Evolutionary conservation across 2,329 filamentous ascomycete genomes (phyloP), one percentile per base, ranked within the genome.

Genomic region (Neophaeococcomyces aloes): DNA sequence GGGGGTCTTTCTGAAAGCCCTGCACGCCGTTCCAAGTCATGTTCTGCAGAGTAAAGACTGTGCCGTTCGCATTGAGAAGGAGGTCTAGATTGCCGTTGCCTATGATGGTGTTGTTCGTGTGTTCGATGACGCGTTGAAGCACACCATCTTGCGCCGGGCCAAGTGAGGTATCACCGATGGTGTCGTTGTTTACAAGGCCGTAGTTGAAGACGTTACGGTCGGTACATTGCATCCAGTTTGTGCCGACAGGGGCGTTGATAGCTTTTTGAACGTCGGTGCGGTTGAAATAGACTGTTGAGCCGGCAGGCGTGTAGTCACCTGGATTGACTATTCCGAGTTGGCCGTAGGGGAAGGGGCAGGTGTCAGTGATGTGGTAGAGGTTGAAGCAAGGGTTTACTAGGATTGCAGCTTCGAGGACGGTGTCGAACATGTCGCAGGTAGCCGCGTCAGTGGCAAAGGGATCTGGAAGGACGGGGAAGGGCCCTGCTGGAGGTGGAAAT

Each of bases 401-500:
- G 4, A 45, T 27, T 3, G 41, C 48, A 14, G 45, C 48, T 15
- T 36, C 40, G 13, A 45, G 43, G 15, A 48, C 42, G 7, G 23
- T 31, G 30, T 48, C 48, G 29, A 48, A 48, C 14, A 44, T 35
- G 17, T 48, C 45, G 38, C 48, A 50, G 4, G 32, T 36, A 32
- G 42, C 50, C 23, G 52, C 52, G 41, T 48, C 44, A 19, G 23
- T 30, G 4, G 14, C 18, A 21, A 34, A 46, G 7, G 47, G 47
- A 19, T 49, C 47, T 29, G 47, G 47, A 4, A 47, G 43, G 17
- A 33, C n/a, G 15, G 48, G 46, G 45, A 50, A 50, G 11, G 48
- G 39, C 6, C 46, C 48, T 14, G 48, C 38, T 33, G 51, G 49
- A 6, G 82, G 81, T 1, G 86, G 85, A 63, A 80, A 93, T 1